phyloP scores from a whole-genome alignment of 2,329 filamentous ascomycete genomes.

The Passalora sequoiae region DNA sequence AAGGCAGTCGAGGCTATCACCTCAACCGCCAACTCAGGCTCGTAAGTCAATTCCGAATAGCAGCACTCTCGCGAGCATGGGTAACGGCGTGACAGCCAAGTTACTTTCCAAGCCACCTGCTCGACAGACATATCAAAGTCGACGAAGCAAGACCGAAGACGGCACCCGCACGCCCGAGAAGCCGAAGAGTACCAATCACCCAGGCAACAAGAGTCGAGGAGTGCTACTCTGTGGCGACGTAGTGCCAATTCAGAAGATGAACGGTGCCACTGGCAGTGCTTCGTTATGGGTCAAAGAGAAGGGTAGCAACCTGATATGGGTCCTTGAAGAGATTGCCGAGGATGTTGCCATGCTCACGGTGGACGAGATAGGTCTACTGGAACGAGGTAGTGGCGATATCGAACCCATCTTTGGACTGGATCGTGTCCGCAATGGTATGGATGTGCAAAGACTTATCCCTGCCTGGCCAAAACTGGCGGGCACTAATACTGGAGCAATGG shows the following conservation, averaged over 20 bases:
- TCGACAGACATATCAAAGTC: slow-evolving; percentile 47
- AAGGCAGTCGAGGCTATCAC: slow-evolving; percentile 19
- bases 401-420: slow-evolving; percentile 80
- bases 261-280: slow-evolving; percentile 84
- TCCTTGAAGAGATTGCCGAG: slow-evolving; percentile 94
- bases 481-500: slow-evolving; percentile 65
- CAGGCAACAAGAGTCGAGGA: slow-evolving; percentile 72
- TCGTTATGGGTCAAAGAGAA: slow-evolving; percentile 99
- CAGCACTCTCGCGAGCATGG: slow-evolving; percentile 54
- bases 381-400: slow-evolving; percentile 67
- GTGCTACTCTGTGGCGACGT: slow-evolving; percentile 94
- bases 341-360: slow-evolving; percentile 75
- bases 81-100: slow-evolving; percentile 80
- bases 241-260: slow-evolving; percentile 95
- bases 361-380: slow-evolving; percentile 70
- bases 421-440: slow-evolving; percentile 60
- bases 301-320: slow-evolving; percentile 88
- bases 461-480: slow-evolving; percentile 72
- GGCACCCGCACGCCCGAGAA: slow-evolving; percentile 47
- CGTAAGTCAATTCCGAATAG: slow-evolving; percentile 36
- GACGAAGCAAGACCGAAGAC: slow-evolving; percentile 62
- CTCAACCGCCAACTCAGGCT: slow-evolving; percentile 21
- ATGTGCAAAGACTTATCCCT: slow-evolving; percentile 74
- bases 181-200: slow-evolving; percentile 34
- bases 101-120: slow-evolving; percentile 76